Evolutionary conservation across 768 basidiomycete species (phyloP), one percentile per base, ranked within the genome.

Genomic region (Podaxis pistillaris): DNA sequence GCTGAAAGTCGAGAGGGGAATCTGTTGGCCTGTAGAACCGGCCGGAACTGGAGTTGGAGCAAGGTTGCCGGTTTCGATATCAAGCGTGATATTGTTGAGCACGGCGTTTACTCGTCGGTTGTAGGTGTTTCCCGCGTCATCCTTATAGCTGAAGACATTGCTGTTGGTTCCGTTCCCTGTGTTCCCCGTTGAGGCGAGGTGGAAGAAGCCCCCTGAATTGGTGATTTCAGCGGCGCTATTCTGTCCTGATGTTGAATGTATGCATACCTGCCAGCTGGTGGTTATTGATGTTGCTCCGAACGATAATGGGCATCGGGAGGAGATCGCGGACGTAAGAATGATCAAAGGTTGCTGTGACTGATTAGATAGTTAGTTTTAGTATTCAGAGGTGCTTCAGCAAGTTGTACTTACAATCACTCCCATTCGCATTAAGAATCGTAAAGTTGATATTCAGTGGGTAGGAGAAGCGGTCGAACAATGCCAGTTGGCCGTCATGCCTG

Each of bases 131-230:
- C 85, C 86, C 5, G 73, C 72, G 50, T 67, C 66, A 69, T 92
- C 89, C 11, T 71, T 65, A 69, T 91, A 93, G 37, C 70, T 72
- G 73, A 92, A 86, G 0, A 79, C 81, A 70, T 91, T 91, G 73
- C 81, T 83, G 73, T 78, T 90, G 5, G 87, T 89, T 30, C 90
- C 89, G 59, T 89, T 89, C 0, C 86, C 89, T 6, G 72, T 72
- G 69, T 85, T 86, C 12, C 85, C 83, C 1, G 74, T 72, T 36
- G 78, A 69, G 0, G 75, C 70, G 1, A 76, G 67, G 12, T 74
- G 72, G 72, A 86, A 84, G 72, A 81, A 83, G 19, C 83, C 87
- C 54, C 73, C 86, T 84, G 60, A 4, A 24, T 38, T 15, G 41
- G 15, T 19, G 13, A 38, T 55, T 30, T 64, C 15, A 60, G 22